Base-by-base conservation (phyloP, 2,329 filamentous ascomycete species). In the Aspergillus luchuensis region DNA sequence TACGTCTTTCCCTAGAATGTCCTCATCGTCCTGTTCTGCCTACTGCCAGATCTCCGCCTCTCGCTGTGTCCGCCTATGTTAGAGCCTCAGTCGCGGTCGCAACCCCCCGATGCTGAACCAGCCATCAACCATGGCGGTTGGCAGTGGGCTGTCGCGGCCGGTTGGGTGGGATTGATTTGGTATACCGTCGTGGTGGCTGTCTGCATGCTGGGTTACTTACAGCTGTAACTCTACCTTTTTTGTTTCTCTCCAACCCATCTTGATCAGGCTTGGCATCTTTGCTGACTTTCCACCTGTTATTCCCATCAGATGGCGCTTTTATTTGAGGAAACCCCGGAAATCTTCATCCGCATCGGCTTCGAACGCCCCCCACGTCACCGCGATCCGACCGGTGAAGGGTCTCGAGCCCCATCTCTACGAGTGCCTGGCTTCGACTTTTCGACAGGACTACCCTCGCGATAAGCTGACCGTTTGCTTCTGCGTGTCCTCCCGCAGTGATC, bases 371-470 rank as follows among this genome's bases (percentile, higher is more conserved):
- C 88, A 91, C 78, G 84, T 99, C 69, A 98, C 95, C 33, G 85
- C 97, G 62, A 92, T 99, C 67, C 90, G 95, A 2, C 96, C 95
- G 0, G 89, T 97, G 66, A 98, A 97, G 78, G 95, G 93, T 62
- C 83, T 96, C 58, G 95, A 98, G 74, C 91, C 92, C 4, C 86
- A 88, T 65, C 87, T 98, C 23, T 97, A 96, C 82, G 91, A 97
- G 71, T 98, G 95, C 72, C 88, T 99, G 43, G 90, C 91, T 30
- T 90, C 93, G 5, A 91, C 90, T 2, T 93, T 97, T 74, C 86
- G 81, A 50, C 93, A 97, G 75, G 83, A 87, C 57, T 98, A 98
- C 72, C 91, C 94, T 1, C 77, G 74, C 38, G 82, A 90, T 69
- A 92, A 89, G 71, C 76, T 97, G 59, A 91, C 90, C 21, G 85